Evolutionary conservation across 805 yeast species (phyloP).

Genomic region (Kregervanrija delftensis): DNA sequence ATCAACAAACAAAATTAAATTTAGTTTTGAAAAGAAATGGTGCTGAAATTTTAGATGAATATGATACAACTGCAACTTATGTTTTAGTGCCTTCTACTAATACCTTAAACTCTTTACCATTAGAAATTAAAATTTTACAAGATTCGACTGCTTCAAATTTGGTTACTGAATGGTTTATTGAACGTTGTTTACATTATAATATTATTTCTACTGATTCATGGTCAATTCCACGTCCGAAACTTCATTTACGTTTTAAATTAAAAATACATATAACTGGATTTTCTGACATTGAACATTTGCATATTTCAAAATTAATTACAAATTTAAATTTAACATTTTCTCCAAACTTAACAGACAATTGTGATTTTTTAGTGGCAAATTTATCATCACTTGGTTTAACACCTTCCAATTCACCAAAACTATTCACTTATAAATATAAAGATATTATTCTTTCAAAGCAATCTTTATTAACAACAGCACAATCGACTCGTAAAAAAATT

Average conservation of each 20-base stretch:
- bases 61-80: constrained; percentile 31
- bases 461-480: constrained; percentile 10
- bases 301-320: constrained; percentile 47
- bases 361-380: constrained; percentile 55
- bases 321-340: constrained; percentile 45
- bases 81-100: constrained; percentile 22
- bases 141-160: constrained; percentile 21
- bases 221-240: constrained; percentile 20
- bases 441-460: constrained; percentile 19
- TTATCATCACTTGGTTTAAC: constrained; percentile 38
- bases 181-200: constrained; percentile 20
- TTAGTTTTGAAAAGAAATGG: constrained; percentile 16
- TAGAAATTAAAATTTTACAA: constrained; percentile 7
- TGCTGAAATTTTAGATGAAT: constrained; percentile 14
- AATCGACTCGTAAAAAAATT: constrained; percentile 47
- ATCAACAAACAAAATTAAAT: constrained; percentile 13
- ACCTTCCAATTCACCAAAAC: constrained; percentile 32
- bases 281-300: constrained; percentile 23
- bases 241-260: constrained; percentile 22
- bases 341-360: constrained; percentile 39
- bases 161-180: constrained; percentile 29
- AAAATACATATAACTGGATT: constrained; percentile 30
- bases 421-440: constrained; percentile 32
- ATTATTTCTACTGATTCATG: constrained; percentile 19
- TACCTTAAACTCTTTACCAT: constrained; percentile 12